These are phyloP conservation scores for Auriscalpium vulgare DNA, from an alignment of 768 basidiomycete genomes.

Conservation along the genomic window DNA sequence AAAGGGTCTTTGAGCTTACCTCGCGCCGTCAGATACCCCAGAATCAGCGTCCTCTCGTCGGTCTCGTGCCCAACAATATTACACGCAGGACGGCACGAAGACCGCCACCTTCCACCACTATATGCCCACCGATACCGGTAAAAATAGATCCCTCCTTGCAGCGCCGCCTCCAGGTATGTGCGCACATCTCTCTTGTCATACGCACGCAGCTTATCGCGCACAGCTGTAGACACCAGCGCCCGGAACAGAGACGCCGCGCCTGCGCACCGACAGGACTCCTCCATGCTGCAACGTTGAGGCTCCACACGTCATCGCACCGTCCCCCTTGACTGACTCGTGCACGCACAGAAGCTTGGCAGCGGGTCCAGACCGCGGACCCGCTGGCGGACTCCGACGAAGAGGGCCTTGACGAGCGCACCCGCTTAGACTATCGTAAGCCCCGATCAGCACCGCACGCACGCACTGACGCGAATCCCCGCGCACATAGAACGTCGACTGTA, in stretches of 20 bases:
- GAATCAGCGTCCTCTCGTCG: constrained; percentile 7
- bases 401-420: constrained; percentile 50
- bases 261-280: constrained; percentile 19
- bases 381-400: constrained; percentile 71
- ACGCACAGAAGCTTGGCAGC: constrained; percentile 63
- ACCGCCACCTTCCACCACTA: constrained; percentile 17
- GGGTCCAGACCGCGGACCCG: constrained; percentile 54
- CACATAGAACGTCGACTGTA: constrained; percentile 13
- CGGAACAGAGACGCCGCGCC: constrained; percentile 5
- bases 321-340: constrained; percentile 3
- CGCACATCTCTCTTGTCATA: background rate
- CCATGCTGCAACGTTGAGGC: constrained; percentile 37
- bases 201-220: background rate
- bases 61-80: constrained; percentile 11
- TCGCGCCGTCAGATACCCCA: background rate
- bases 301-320: background rate
- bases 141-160: constrained; percentile 4
- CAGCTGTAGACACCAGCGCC: constrained; percentile 8
- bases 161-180: constrained; percentile 10
- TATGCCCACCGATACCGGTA: constrained; percentile 10
- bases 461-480: background rate
- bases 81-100: constrained; percentile 11
- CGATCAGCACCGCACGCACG: background rate
- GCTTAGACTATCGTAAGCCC: constrained; percentile 57
- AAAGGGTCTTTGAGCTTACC: background rate